Evolutionary conservation across 2,329 filamentous ascomycete genomes (phyloP).

Genomic region (Apiospora aurea): DNA sequence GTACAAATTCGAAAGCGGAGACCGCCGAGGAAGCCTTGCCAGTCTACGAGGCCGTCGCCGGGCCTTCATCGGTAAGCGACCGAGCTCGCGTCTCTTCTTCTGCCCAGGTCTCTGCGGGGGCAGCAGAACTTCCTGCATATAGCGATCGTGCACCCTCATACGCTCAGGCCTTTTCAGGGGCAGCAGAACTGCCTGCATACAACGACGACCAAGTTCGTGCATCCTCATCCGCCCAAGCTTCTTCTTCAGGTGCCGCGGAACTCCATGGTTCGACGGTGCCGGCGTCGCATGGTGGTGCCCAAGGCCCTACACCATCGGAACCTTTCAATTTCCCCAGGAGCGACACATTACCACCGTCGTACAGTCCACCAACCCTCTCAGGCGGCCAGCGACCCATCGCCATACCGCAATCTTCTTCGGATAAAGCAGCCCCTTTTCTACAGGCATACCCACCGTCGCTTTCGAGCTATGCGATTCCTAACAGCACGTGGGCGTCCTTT

Average conservation of each 20-base stretch:
- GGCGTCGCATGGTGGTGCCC: background rate
- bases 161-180: too few relatives aligned
- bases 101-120: background rate
- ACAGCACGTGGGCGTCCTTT: conserved; percentile 37
- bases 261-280: background rate
- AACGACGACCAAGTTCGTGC: background rate
- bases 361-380: conserved; percentile 29
- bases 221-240: conserved; percentile 2
- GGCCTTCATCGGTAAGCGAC: conserved; percentile 6
- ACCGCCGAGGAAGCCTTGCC: conserved; percentile 8
- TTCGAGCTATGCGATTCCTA: conserved; percentile 44
- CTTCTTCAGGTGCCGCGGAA: background rate
- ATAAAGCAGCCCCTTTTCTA: conserved; percentile 47
- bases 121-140: too few relatives aligned
- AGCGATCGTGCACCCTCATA: too few relatives aligned
- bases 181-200: background rate
- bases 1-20: conserved; percentile 2
- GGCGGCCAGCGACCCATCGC: conserved; percentile 43
- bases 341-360: conserved; percentile 41
- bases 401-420: conserved; percentile 48
- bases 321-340: conserved; percentile 50
- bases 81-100: background rate
- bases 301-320: conserved; percentile 41
- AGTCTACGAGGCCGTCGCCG: conserved; percentile 15
- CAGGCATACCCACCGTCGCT: conserved; percentile 47